Conservation (phyloP, 495 filamentous ascomycete genomes). For the Articulospora tetracladia region DNA sequence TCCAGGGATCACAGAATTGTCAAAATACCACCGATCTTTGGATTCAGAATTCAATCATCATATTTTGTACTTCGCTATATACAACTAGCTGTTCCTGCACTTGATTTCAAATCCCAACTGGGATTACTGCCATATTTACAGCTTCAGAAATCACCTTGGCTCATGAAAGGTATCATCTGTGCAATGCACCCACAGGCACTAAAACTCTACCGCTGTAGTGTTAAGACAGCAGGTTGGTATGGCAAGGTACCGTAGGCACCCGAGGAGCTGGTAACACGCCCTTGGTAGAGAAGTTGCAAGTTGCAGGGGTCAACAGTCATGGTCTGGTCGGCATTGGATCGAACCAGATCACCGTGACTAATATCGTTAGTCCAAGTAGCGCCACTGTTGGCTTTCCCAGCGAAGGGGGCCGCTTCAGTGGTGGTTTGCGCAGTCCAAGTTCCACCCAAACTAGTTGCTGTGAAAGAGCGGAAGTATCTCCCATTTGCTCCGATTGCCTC, state of each 20-base stretch:
- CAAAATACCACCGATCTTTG: too few relatives aligned
- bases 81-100: too few relatives aligned
- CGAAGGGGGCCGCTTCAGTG: slow-evolving; percentile 51
- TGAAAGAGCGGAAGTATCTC: slow-evolving; percentile 64
- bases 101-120: too few relatives aligned
- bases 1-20: too few relatives aligned
- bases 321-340: slow-evolving; percentile 50
- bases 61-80: too few relatives aligned
- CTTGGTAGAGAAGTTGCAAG: slow-evolving; percentile 57
- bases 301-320: slow-evolving; percentile 55
- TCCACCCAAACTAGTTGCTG: slow-evolving; percentile 47
- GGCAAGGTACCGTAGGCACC: slow-evolving; percentile 41
- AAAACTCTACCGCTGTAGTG: slow-evolving; percentile 29
- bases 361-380: slow-evolving; percentile 63
- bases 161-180: not conserved
- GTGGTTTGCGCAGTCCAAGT: slow-evolving; percentile 50
- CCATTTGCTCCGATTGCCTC: slow-evolving; percentile 54
- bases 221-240: slow-evolving; percentile 50
- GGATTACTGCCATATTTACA: too few relatives aligned
- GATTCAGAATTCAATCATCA: too few relatives aligned
- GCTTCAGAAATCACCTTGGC: too few relatives aligned
- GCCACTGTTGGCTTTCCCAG: slow-evolving; percentile 58
- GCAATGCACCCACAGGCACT: not conserved
- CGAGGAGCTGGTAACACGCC: slow-evolving; percentile 30
- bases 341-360: slow-evolving; percentile 57